Percentiles rank a stretch among this genome's conserved stretches.
Evolutionary conservation across 495 filamentous ascomycete species (phyloP).

Genomic region (Podospora pseudocomata): DNA sequence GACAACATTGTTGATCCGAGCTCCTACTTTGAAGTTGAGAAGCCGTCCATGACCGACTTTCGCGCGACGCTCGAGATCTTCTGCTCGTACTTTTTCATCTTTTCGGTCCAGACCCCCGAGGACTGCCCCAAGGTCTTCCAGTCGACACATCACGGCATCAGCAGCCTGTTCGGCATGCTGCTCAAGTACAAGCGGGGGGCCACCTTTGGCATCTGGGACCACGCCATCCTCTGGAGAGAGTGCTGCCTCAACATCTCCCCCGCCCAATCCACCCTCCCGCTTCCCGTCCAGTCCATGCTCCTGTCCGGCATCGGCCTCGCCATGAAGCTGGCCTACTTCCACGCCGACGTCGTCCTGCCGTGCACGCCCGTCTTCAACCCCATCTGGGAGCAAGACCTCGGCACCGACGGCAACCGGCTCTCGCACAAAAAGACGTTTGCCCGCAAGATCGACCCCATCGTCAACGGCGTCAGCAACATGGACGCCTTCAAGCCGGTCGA

Average conservation of each 20-base stretch:
- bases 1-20: slow-evolving; percentile 48
- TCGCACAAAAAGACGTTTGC: slow-evolving; percentile 57
- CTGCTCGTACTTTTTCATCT: slow-evolving; percentile 66
- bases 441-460: slow-evolving; percentile 64
- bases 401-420: slow-evolving; percentile 55
- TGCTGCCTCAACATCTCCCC: slow-evolving; percentile 48
- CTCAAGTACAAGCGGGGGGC: slow-evolving; percentile 60
- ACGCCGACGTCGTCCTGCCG: slow-evolving; percentile 62
- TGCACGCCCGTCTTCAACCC: slow-evolving; percentile 68
- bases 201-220: slow-evolving; percentile 65
- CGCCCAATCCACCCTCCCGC: slow-evolving; percentile 21
- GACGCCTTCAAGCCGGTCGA: slow-evolving; percentile 58
- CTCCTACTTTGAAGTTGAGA: slow-evolving; percentile 56
- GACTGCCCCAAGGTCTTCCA: slow-evolving; percentile 64
- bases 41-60: slow-evolving; percentile 55
- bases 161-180: slow-evolving; percentile 62
- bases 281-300: slow-evolving; percentile 51
- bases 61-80: slow-evolving; percentile 58
- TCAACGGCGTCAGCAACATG: slow-evolving; percentile 67
- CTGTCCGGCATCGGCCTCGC: slow-evolving; percentile 34
- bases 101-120: slow-evolving; percentile 62
- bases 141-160: slow-evolving; percentile 62
- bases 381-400: slow-evolving; percentile 64
- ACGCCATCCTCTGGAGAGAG: slow-evolving; percentile 64
- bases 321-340: slow-evolving; percentile 42